Percentiles rank a stretch among this genome's conserved stretches.
These are phyloP conservation scores for Lipomyces sp. DNA, from an alignment of 805 yeast genomes.

Conservation along the genomic window DNA sequence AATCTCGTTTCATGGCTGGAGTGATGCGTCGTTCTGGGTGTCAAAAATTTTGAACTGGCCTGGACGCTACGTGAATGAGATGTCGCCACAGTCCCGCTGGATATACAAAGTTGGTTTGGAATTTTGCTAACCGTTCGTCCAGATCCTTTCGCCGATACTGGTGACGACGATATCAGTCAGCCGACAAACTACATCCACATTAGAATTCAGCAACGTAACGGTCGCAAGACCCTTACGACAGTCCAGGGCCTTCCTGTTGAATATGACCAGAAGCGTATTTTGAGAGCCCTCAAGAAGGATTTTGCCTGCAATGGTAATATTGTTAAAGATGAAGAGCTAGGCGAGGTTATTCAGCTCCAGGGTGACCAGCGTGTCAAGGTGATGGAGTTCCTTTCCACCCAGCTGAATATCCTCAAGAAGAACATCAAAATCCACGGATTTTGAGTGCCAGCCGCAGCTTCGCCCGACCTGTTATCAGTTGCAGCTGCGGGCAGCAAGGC, in stretches of 20 bases:
- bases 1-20: neutral
- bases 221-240: slow-evolving; percentile 97
- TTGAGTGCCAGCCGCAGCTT: slow-evolving; percentile 48
- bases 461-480: neutral
- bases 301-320: slow-evolving; percentile 99
- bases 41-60: neutral
- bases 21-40: neutral
- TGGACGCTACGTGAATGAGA: neutral
- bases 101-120: neutral
- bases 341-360: slow-evolving; percentile 96
- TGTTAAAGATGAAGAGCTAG: slow-evolving; percentile 93
- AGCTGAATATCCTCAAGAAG: slow-evolving; percentile 89
- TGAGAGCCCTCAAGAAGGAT: slow-evolving; percentile 93
- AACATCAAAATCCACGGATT: slow-evolving; percentile 98
- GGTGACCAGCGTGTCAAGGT: slow-evolving; percentile 99
- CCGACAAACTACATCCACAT: slow-evolving; percentile 89
- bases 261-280: slow-evolving; percentile 90
- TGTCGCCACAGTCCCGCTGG: neutral
- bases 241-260: slow-evolving; percentile 97
- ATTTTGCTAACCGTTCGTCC: neutral
- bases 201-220: slow-evolving; percentile 99
- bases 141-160: slow-evolving; percentile 99
- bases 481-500: slow-evolving; percentile 3
- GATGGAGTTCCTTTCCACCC: slow-evolving; percentile 85
- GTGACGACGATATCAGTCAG: slow-evolving; percentile 93